Percentiles rank a stretch among this genome's conserved stretches.
Evolutionary conservation across 768 basidiomycete genomes (phyloP).

Genomic region (Podaxis sp.): DNA sequence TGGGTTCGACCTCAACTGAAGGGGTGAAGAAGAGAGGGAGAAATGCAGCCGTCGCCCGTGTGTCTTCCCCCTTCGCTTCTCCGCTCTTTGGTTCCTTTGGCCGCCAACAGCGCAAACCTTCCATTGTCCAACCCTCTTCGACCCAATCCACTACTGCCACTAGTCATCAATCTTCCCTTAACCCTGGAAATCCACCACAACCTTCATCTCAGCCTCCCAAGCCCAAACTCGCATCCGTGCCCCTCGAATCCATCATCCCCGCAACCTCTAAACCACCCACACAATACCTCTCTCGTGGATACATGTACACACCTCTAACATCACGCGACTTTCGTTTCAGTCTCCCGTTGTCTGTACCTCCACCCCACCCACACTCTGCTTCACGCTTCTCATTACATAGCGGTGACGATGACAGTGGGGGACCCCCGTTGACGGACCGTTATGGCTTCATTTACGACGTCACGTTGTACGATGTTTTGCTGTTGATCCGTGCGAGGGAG

Average conservation of each 20-base stretch:
- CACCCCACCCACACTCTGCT: constrained; percentile 47
- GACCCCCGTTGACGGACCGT: constrained; percentile 72
- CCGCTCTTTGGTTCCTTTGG: constrained; percentile 62
- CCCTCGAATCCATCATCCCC: constrained; percentile 81
- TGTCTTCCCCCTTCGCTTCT: constrained; percentile 40
- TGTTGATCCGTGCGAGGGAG: constrained; percentile 68
- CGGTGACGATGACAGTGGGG: constrained; percentile 38
- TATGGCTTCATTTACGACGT: constrained; percentile 92
- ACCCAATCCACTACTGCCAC: constrained; percentile 13
- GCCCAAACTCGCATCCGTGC: constrained; percentile 45
- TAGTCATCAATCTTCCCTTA: not conserved
- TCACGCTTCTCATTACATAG: constrained; percentile 33
- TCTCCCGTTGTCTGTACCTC: constrained; percentile 1
- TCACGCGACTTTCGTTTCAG: constrained; percentile 67
- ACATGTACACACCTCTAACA: constrained; percentile 65
- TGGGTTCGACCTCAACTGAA: constrained; percentile 29
- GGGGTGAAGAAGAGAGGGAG: constrained; percentile 26
- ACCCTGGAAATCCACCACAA: not conserved
- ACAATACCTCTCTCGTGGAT: constrained; percentile 63
- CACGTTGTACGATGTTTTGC: constrained; percentile 71
- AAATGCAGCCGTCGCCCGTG: constrained; percentile 30
- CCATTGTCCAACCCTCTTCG: constrained; percentile 2
- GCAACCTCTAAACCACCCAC: constrained; percentile 78
- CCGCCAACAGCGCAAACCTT: constrained; percentile 38
- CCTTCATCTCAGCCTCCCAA: constrained; percentile 10